phyloP scores from a whole-genome alignment of 108 stramenopile genomes.

The Chaetoceros tenuissimus region DNA sequence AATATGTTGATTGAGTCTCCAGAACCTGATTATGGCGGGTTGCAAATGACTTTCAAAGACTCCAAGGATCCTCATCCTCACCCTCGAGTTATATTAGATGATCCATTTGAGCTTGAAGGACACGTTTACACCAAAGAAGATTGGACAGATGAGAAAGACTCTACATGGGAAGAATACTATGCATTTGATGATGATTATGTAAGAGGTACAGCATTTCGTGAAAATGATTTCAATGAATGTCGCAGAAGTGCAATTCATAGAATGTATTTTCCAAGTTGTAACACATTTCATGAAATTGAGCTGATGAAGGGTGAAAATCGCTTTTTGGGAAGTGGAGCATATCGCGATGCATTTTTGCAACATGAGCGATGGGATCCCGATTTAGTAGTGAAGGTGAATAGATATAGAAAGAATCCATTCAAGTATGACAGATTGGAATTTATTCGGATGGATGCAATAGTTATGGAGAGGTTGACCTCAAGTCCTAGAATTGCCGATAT shows the following conservation, averaged over 20 bases:
- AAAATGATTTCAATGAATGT: slow-evolving; percentile 20
- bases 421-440: slow-evolving; percentile 16
- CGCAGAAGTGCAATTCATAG: slow-evolving; percentile 28
- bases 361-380: slow-evolving; percentile 8
- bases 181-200: slow-evolving; percentile 10
- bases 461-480: slow-evolving; percentile 58
- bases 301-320: slow-evolving; percentile 4
- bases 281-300: slow-evolving; percentile 45
- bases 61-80: neutral
- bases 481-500: slow-evolving; percentile 57
- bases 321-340: slow-evolving; percentile 32
- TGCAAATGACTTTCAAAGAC: neutral
- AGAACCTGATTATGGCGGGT: neutral
- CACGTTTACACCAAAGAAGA: slow-evolving; percentile 19
- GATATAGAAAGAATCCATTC: slow-evolving; percentile 6
- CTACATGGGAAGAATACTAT: slow-evolving; percentile 14
- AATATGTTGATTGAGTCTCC: neutral
- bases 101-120: neutral
- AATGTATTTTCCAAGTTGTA: slow-evolving; percentile 49
- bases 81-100: neutral
- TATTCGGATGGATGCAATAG: slow-evolving; percentile 67
- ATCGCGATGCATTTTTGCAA: slow-evolving; percentile 42
- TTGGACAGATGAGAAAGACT: slow-evolving; percentile 50
- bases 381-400: neutral
- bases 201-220: neutral